Base-by-base conservation (phyloP, 2,329 filamentous ascomycete genomes). In the Zalaria obscura region DNA sequence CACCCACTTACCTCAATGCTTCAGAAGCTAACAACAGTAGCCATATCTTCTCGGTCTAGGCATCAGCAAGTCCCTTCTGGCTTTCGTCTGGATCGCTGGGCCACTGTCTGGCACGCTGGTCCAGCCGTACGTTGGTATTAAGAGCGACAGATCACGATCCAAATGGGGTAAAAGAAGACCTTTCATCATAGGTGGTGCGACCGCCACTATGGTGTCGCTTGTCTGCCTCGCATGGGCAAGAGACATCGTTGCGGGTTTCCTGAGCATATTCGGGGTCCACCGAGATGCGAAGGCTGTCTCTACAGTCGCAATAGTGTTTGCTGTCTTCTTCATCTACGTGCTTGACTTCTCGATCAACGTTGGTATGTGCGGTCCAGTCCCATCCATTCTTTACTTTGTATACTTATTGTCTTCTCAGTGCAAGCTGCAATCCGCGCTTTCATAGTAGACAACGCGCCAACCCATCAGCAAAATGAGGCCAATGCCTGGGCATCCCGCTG, bases 331-430 rank as follows among this genome's bases (percentile, higher is more conserved):
- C 65, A 83, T 96, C 52, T 96, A 93, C 61, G 70, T 91, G 39
- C 72, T 96, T 39, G 89, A 96, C 59, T 91, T 96, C 60, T 78
- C 88, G 53, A 91, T 96, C 66, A 96, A 96, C 62, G 91, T 88
- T 43, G 80, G 79, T 83, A 64, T 52, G 69, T 61, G 45, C 40
- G 5, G 6, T 8, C 11, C 5, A 18, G 5, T 26, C 3, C 5
- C 3, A 18, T 9, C n/a, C 9, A 18, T 38, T 18, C 10, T 2
- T 9, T 25, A 7, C 29, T n/a, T 7, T 7, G 29, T 32, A 32
- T 10, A 45, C 27, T 51, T 35, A 38, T 9, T 18, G 45, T 25
- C 31, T 9, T 4, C 48, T 44, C 48, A 74, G 85, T 96, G 29
- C 89, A 96, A 72, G 89, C 91, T 38, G 83, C 79, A 4, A 83